Base-by-base conservation (phyloP, 176 grass and related monocot species). In the Musa schizocarpa region DNA sequence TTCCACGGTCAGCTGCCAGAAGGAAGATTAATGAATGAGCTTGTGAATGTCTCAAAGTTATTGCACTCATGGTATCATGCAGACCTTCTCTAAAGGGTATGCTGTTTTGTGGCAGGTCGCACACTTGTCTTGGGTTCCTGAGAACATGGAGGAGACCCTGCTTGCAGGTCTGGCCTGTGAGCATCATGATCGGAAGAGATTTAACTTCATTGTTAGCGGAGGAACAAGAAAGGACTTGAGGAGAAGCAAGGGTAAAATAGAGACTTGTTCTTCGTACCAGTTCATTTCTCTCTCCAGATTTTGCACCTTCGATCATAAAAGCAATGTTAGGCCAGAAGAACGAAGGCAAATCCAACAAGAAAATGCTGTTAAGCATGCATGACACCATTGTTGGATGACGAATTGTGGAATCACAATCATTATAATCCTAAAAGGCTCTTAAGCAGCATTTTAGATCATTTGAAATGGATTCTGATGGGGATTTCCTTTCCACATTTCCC, bases 31-130 rank as follows among this genome's bases (percentile, higher is more conserved):
- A 53, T 75, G 73, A 6, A 16, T 2, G 69, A 25, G 16, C 3
- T 65, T 67, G 34, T 55, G 22, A 56, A 23, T 48, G 67, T 23
- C 67, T 63, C 34, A 54, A 48, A 55, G 23, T 74, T 20, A 23
- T 4, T 54, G 53, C 50, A 20, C 25, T 10, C 51, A 59, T 24
- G 25, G 53, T 69, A 4, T 57, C 54, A 17, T 20, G 13, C 16
- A 13, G 12, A 96, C 93, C 93, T 96, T 96, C 54, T 96, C 93
- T 49, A 96, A 82, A 9, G 93, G 89, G 65, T 96, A 96, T 17
- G 90, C 93, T 1, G 93, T 96, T 86, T 96, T 96, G 55, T 88
- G 71, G 79, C 93, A 96, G 61, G 83, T 81, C 34, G 87, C 74
- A 29, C 93, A 96, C 55, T 92, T 96, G 59, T 96, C 93, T 72